Percentiles rank a stretch among this genome's conserved stretches.
These are phyloP conservation scores for Theobroma cacao DNA, from an alignment of 345 rosid species.

Conservation along the genomic window DNA sequence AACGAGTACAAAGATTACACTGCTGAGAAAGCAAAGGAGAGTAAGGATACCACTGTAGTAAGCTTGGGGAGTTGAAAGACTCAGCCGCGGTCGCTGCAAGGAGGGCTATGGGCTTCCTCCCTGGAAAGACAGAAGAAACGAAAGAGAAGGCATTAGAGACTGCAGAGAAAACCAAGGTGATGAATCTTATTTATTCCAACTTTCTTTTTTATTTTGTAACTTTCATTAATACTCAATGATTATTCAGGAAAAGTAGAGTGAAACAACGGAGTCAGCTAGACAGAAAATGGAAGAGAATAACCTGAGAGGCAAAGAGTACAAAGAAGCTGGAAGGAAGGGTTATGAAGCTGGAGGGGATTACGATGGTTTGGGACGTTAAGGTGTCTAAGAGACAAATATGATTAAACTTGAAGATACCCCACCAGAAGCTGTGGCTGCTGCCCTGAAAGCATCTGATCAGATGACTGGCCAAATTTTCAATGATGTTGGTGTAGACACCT, in stretches of 20 bases:
- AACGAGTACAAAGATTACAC: conserved; percentile 25
- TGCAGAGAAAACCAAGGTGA: neutral
- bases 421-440: conserved; percentile 22
- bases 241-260: conserved; percentile 41
- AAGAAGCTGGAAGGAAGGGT: conserved; percentile 12
- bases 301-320: conserved; percentile 29
- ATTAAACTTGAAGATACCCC: conserved; percentile 20
- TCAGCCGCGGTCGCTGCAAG: conserved; percentile 54
- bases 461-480: conserved; percentile 65
- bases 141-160: conserved; percentile 4
- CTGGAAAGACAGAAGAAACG: conserved; percentile 9
- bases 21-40: conserved; percentile 32
- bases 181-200: neutral
- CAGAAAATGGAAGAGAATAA: conserved; percentile 54
- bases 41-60: conserved; percentile 34
- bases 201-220: too few relatives aligned
- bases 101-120: conserved; percentile 41
- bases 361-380: conserved; percentile 20
- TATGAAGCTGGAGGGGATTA: neutral
- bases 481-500: too few relatives aligned
- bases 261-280: conserved; percentile 49
- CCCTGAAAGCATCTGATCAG: conserved; percentile 50
- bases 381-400: neutral
- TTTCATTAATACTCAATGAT: neutral
- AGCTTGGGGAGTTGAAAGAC: conserved; percentile 45